Evolutionary conservation across 2,329 filamentous ascomycete species (phyloP), one percentile per base, ranked within the genome.

Genomic region (Botrytis medusae): DNA sequence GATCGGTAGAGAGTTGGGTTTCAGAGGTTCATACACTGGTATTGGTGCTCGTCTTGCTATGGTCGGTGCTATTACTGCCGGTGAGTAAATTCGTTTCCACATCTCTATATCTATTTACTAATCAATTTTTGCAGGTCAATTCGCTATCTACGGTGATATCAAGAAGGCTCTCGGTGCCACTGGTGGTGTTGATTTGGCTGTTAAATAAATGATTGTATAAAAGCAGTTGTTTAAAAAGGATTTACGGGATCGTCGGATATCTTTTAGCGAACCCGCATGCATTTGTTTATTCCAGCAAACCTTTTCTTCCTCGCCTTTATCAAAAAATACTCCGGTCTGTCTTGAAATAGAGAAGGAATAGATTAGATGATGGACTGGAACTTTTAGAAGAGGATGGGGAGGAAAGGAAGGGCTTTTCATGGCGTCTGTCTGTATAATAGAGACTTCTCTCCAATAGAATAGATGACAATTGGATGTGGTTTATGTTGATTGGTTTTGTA

Each of bases 1-100:
- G 91, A 97, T 97, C 81, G 93, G 86, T 79, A 92, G 91, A 85
- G 93, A 97, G 86, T 92, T 97, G 80, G 93, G 93, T 82, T 75
- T 97, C 83, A 87, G 87, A 79, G 93, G 93, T 79, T 92, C 89
- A 73, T 97, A 91, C 87, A 86, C 87, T 81, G 93, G 93, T 89
- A 92, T 97, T 79, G 92, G 92, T 84, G 92, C 93, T 80, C 91
- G 91, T 72, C 69, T 67, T 72, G 62, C 60, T 48, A 72, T 72
- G 71, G 71, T 72, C 22, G 71, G 71, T 46, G 71, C 71, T 42
- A 72, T 72, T 48, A 72, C 71, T 72, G 71, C 71, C 32, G 65
- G 65, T 69, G 10, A 57, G 70, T 72, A 68, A n/a, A 14, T 25
- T 22, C 1, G 3, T 20, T 32, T 37, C 9, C n/a, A 18, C n/a